Evolutionary conservation across 225 moss, liverwort and hornwort species (phyloP).

Genomic region (Takakia lepidozioides): DNA sequence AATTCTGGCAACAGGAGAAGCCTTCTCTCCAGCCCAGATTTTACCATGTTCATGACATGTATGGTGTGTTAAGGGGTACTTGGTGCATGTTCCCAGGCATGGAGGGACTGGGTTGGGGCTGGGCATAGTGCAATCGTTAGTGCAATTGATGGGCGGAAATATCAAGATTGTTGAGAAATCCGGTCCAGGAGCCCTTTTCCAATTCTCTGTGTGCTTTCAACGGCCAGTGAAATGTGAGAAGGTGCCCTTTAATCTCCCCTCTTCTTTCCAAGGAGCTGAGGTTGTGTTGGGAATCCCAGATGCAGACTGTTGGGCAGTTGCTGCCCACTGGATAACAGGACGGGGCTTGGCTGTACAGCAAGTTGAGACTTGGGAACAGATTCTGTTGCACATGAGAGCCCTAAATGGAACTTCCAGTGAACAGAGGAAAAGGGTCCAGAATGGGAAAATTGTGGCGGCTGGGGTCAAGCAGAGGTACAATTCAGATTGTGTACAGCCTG

Average conservation of each 20-base stretch:
- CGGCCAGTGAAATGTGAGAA: conserved; percentile 31
- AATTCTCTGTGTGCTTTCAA: conserved; percentile 58
- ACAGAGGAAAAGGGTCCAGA: conserved; percentile 8
- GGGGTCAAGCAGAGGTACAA: conserved; percentile 12
- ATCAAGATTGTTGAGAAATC: conserved; percentile 64
- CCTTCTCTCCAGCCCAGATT: too few species aligned
- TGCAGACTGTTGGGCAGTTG: conserved; percentile 54
- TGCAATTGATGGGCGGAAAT: conserved; percentile 68
- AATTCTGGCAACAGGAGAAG: too few species aligned
- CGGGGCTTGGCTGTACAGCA: conserved; percentile 56
- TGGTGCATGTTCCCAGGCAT: too few species aligned
- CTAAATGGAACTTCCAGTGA: conserved; percentile 24
- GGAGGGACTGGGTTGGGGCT: conserved; percentile 76
- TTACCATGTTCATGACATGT: too few species aligned
- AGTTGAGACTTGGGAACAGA: conserved; percentile 57
- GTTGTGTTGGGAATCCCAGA: conserved; percentile 63
- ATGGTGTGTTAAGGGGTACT: too few species aligned
- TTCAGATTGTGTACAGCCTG: conserved; percentile 12
- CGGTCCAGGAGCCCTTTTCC: conserved; percentile 58
- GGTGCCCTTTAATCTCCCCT: conserved; percentile 26
- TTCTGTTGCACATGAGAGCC: conserved; percentile 44
- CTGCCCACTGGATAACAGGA: conserved; percentile 55
- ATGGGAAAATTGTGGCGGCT: not conserved
- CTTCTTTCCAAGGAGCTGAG: conserved; percentile 39
- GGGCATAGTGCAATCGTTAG: conserved; percentile 66